These are phyloP conservation scores for Xylaria digitata DNA, from an alignment of 2,329 filamentous ascomycete genomes.

Conservation along the genomic window DNA sequence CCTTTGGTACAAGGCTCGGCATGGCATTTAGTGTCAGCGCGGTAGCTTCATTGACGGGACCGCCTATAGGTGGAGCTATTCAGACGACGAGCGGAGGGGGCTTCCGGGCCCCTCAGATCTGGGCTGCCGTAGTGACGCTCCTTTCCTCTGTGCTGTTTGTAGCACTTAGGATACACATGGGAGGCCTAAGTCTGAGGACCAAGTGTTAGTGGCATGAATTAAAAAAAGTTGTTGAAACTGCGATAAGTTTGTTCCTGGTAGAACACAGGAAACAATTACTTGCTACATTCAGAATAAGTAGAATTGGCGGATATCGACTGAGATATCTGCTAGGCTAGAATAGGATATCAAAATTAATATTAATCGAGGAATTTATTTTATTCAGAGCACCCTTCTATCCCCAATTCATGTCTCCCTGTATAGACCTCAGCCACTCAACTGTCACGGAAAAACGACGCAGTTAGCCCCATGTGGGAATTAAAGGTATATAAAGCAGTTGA, in stretches of 20 bases:
- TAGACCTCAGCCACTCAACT: too few species aligned
- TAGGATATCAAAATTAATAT: too few species aligned
- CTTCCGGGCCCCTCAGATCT: constrained; percentile 49
- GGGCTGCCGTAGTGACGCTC: constrained; percentile 50
- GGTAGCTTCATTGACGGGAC: constrained; percentile 54
- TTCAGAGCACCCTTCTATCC: too few species aligned
- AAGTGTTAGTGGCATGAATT: constrained; percentile 37
- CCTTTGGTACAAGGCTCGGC: constrained; percentile 54
- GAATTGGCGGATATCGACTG: too few species aligned
- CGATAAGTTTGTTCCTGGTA: background rate
- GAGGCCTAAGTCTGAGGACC: constrained; percentile 39
- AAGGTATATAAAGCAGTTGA: too few species aligned
- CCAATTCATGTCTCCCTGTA: too few species aligned
- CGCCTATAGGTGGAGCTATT: constrained; percentile 55
- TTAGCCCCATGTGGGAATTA: too few species aligned
- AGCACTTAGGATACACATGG: constrained; percentile 41
- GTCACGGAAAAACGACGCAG: too few species aligned
- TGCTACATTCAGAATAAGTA: background rate
- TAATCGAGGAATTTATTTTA: too few species aligned
- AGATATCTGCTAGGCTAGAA: too few species aligned
- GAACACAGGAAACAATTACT: background rate
- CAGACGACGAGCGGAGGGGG: constrained; percentile 45
- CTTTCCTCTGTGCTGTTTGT: constrained; percentile 45
- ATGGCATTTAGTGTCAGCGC: constrained; percentile 56
- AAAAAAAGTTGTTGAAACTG: background rate